These are phyloP conservation scores for Beta vulgaris DNA, from an alignment of 148 eudicot genomes.

Conservation along the genomic window DNA sequence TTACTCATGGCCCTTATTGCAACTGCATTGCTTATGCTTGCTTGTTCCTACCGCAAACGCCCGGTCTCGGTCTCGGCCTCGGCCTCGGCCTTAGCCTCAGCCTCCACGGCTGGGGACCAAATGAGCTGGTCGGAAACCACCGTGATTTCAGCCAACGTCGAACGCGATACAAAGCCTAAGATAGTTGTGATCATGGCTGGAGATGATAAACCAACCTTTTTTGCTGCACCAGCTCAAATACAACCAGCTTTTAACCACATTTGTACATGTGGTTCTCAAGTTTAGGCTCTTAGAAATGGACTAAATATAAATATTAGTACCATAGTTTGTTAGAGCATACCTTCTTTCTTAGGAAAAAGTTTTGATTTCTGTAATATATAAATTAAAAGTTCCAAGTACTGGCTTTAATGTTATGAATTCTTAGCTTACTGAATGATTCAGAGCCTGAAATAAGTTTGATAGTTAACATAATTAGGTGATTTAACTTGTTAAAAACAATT, in stretches of 20 bases:
- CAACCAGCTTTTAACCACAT: conserved; percentile 10
- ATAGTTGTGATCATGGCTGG: conserved; percentile 75
- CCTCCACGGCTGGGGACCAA: not conserved
- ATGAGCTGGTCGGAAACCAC: not conserved
- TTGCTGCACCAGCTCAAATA: conserved; percentile 39
- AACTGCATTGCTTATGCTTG: conserved; percentile 44
- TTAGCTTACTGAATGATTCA: no score
- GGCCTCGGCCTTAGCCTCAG: not conserved
- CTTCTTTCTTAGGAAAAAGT: no score
- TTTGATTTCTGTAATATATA: not conserved
- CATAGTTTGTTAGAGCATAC: no score
- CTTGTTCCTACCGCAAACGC: conserved; percentile 40
- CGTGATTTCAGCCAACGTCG: not conserved
- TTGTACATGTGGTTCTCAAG: conserved; percentile 23
- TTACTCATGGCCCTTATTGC: conserved; percentile 38
- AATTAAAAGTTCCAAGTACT: no score
- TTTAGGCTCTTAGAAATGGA: not conserved
- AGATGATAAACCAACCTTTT: conserved; percentile 47
- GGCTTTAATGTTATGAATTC: no score
- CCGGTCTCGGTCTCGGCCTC: not conserved
- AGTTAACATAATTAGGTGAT: no score
- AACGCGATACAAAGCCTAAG: conserved; percentile 39
- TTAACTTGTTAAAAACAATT: no score
- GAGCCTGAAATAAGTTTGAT: no score
- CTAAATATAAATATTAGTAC: no score